Evolutionary conservation across 345 rosid species (phyloP), one percentile per base, ranked within the genome.

Genomic region (Gossypium mustelinum): DNA sequence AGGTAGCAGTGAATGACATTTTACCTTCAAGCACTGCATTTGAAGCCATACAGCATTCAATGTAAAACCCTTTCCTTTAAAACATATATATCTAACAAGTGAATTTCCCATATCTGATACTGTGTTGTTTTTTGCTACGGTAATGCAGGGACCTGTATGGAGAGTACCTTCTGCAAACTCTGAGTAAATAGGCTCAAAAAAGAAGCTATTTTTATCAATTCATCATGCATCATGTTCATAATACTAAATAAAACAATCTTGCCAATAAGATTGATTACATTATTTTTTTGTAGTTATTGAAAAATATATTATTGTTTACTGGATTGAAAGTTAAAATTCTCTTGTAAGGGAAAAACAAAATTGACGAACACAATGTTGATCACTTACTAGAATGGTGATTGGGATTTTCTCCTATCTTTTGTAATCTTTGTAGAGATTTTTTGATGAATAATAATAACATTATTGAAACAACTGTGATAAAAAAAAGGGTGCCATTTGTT

Each of bases 1-100:
- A 86, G 84, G 98, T 92, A 47, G 98, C 98, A 29, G 98, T 94
- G 45, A 87, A 94, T 27, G 98, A 94, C 2, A 92, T 94, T 61
- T 77, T 94, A 68, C 98, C 98, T 63, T 71, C 98, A 11, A 76
- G 75, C 55, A 63, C 81, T 17, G 97, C 97, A 52, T 75, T 76
- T 52, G 93, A 81, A 78, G 98, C 97, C 75, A 88, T 94, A 75
- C 97, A 91, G 79, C 83, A 91, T 84, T 94, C 98, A 3, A 94
- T 92, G 98, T 94, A 86, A 83, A 90, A 13, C 79, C 7, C 41
- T 34, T 16, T 55, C 65, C 47, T 2, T 51, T 4, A 63, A 51
- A 62, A 34, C 41, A 34, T 34, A 34, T 34, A 34, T 18, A 56
- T 34, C 17, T 9, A 5, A 2, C 9, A 44, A 20, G 52, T 52